These are phyloP conservation scores for Penicillium aurantiogriseum DNA, from an alignment of 2,329 filamentous ascomycete genomes.

Conservation along the genomic window DNA sequence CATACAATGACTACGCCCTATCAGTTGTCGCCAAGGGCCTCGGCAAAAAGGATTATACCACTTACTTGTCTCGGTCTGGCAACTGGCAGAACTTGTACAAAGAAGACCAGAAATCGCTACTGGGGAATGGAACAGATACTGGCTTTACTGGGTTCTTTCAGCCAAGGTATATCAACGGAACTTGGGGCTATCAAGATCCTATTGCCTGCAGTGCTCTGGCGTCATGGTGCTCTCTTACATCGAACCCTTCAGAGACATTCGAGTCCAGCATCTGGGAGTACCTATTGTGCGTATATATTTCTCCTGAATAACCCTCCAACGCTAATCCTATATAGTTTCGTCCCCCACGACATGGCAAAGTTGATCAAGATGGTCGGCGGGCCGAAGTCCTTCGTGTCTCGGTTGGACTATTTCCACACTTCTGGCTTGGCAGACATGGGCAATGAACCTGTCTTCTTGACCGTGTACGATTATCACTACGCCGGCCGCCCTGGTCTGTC, in stretches of 20 bases:
- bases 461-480: conserved; percentile 67
- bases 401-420: conserved; percentile 64
- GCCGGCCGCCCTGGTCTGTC: conserved; percentile 58
- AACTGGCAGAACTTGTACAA: conserved; percentile 67
- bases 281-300: conserved; percentile 52
- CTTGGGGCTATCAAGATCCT: conserved; percentile 64
- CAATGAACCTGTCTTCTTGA: conserved; percentile 62
- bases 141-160: conserved; percentile 69
- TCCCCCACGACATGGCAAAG: conserved; percentile 48
- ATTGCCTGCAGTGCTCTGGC: conserved; percentile 38
- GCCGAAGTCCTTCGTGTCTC: conserved; percentile 54
- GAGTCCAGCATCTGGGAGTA: conserved; percentile 36
- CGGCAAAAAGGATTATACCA: conserved; percentile 42
- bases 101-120: conserved; percentile 54
- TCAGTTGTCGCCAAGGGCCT: conserved; percentile 58
- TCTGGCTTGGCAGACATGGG: conserved; percentile 63
- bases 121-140: conserved; percentile 55
- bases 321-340: conserved; percentile 53
- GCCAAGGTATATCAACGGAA: conserved; percentile 64
- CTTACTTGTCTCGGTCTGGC: conserved; percentile 59
- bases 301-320: conserved; percentile 41
- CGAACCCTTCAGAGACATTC: conserved; percentile 31
- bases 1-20: conserved; percentile 70
- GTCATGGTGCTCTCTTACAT: conserved; percentile 31
- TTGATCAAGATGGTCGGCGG: conserved; percentile 62